phyloP scores from a whole-genome alignment of 805 yeast species.

The Saturnispora quitensis region DNA sequence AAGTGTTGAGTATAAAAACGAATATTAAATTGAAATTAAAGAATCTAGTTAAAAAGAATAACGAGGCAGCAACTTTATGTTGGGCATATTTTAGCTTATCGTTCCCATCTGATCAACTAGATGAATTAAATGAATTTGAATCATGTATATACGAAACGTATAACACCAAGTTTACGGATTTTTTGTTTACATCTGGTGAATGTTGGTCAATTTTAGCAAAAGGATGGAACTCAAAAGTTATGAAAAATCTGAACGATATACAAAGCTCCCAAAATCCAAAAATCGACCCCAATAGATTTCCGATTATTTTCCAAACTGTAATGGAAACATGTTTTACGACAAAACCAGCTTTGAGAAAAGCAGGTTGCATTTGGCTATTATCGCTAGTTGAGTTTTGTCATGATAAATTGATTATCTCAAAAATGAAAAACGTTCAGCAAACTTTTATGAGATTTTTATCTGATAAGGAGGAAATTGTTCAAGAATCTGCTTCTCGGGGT shows the following conservation, averaged over 20 bases:
- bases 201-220: constrained; percentile 61
- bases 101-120: not conserved
- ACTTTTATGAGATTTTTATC: constrained; percentile 71
- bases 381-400: constrained; percentile 72
- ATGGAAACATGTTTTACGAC: constrained; percentile 49
- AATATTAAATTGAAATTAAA: constrained; percentile 25
- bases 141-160: constrained; percentile 47
- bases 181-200: constrained; percentile 73
- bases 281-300: constrained; percentile 14
- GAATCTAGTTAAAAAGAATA: constrained; percentile 38
- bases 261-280: constrained; percentile 41
- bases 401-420: constrained; percentile 31
- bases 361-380: constrained; percentile 79
- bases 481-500: constrained; percentile 88
- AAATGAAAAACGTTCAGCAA: constrained; percentile 55
- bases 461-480: constrained; percentile 79
- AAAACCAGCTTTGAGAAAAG: constrained; percentile 65
- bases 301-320: constrained; percentile 37
- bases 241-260: constrained; percentile 48
- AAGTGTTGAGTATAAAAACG: constrained; percentile 16
- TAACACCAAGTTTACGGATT: constrained; percentile 64
- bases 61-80: constrained; percentile 47
- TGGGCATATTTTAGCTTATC: constrained; percentile 47
- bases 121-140: constrained; percentile 27
- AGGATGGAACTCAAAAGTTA: constrained; percentile 63